These are phyloP conservation scores for Pichia eremophila DNA, from an alignment of 805 yeast species.

Conservation along the genomic window DNA sequence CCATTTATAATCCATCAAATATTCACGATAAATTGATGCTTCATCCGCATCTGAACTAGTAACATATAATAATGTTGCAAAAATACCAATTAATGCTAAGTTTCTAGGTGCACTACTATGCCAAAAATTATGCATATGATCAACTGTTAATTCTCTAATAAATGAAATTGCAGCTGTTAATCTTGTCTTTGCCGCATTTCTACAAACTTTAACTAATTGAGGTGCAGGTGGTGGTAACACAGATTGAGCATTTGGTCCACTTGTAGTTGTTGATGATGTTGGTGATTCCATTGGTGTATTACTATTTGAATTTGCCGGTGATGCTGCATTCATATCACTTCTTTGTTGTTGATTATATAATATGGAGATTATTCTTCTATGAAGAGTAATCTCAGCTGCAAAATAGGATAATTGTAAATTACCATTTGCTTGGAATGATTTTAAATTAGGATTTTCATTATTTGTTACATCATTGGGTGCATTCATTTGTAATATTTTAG, in stretches of 20 bases:
- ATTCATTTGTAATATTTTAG: conserved; percentile 50
- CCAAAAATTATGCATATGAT: conserved; percentile 86
- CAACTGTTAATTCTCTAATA: conserved; percentile 64
- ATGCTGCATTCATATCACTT: not conserved
- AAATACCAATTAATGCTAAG: conserved; percentile 75
- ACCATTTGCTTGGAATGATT: conserved; percentile 65
- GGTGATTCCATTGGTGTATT: not conserved
- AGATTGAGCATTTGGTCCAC: not conserved
- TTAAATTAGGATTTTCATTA: conserved; percentile 38
- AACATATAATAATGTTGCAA: conserved; percentile 71
- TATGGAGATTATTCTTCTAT: conserved; percentile 61
- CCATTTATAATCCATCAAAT: conserved; percentile 70
- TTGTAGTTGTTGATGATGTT: not conserved
- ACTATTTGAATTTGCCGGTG: not conserved
- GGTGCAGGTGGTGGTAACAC: conserved; percentile 30
- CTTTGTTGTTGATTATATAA: conserved; percentile 25
- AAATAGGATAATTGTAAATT: conserved; percentile 77
- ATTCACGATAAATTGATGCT: conserved; percentile 51
- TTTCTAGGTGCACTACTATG: conserved; percentile 73
- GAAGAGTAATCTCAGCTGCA: conserved; percentile 82
- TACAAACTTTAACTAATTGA: conserved; percentile 57
- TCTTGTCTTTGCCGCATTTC: conserved; percentile 79
- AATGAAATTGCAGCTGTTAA: conserved; percentile 75
- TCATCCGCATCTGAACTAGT: conserved; percentile 59
- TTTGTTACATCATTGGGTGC: not conserved